Evolutionary conservation across 345 rosid genomes (phyloP), one percentile per base, ranked within the genome.

Genomic region (Moricandia arvensis): DNA sequence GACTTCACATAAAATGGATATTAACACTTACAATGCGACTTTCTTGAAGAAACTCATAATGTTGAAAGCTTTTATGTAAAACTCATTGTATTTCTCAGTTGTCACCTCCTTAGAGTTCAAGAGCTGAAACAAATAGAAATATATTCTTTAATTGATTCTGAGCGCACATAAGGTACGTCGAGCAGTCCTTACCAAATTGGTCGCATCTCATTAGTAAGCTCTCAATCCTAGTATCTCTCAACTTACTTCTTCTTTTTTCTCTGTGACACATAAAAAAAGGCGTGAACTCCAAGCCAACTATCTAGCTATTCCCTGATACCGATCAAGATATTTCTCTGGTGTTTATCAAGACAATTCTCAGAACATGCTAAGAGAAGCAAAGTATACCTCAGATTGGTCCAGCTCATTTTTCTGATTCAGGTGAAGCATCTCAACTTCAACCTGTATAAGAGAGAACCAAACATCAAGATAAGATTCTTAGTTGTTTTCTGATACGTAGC

Each of bases 381-480:
- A 49, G 26, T 30, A 67, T 68, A 94, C 98, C 91, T 88, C 91
- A 69, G 83, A 61, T 58, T 76, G 79, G 43, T 83, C 93, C 71
- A 83, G 81, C 89, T n/a, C n/a, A n/a, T n/a, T n/a, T 85, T 60
- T 85, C 83, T 75, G 90, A 85, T 69, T 94, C 97, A 47, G 87
- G 81, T 68, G 95, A 89, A 79, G 90, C 96, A 61, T 88, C 97
- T 94, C 97, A 85, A 90, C 93, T 85, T 91, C 98, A 82, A 63
- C 8, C n/a, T n/a, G n/a, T n/a, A n/a, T n/a, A n/a, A n/a, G n/a
- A n/a, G n/a, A n/a, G n/a, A n/a, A n/a, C n/a, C 21, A 71, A 33
- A 21, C 16, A 17, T 58, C 16, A 13, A 77, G 71, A 24, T 63
- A 29, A 64, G 26, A 58, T 41, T 21, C 63, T 59, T 21, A n/a